Evolutionary conservation across 768 basidiomycete species (phyloP).

Genomic region (Russula griseocarnosa): DNA sequence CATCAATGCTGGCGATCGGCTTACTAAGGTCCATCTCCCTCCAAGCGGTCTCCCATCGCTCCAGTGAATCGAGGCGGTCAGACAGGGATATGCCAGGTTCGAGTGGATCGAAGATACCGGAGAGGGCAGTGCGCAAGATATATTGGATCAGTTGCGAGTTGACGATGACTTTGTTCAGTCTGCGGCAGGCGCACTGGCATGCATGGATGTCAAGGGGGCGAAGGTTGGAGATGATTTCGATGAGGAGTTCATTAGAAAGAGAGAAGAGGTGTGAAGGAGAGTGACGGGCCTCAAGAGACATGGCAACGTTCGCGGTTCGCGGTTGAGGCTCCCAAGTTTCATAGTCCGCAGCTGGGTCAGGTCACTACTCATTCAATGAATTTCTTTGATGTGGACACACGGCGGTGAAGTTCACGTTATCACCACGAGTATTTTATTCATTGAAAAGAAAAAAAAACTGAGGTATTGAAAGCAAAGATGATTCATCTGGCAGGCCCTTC

Average conservation of each 20-base stretch:
- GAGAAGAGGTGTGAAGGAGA: conserved; percentile 4
- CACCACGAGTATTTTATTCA: no score
- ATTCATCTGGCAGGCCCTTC: no score
- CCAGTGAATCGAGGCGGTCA: background rate
- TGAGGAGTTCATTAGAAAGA: conserved; percentile 20
- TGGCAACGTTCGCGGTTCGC: no score
- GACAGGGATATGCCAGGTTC: conserved; percentile 10
- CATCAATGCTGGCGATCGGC: background rate
- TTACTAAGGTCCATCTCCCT: conserved; percentile 4
- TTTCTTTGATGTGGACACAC: no score
- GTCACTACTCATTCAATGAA: no score
- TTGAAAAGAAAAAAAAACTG: no score
- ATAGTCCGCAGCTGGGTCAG: no score
- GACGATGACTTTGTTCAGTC: conserved; percentile 5
- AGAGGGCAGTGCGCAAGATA: conserved; percentile 11
- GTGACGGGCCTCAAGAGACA: no score
- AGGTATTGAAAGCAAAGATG: no score
- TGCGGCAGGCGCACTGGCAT: background rate
- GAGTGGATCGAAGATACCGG: conserved; percentile 19
- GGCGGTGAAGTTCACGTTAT: no score
- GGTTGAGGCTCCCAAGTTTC: no score
- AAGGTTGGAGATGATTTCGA: conserved; percentile 10
- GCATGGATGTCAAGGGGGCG: conserved; percentile 2
- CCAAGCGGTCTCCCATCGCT: conserved; percentile 10
- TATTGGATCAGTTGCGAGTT: conserved; percentile 11